Base-by-base conservation (phyloP, 225 moss, liverwort and hornwort species). In the Lunularia cruciata region DNA sequence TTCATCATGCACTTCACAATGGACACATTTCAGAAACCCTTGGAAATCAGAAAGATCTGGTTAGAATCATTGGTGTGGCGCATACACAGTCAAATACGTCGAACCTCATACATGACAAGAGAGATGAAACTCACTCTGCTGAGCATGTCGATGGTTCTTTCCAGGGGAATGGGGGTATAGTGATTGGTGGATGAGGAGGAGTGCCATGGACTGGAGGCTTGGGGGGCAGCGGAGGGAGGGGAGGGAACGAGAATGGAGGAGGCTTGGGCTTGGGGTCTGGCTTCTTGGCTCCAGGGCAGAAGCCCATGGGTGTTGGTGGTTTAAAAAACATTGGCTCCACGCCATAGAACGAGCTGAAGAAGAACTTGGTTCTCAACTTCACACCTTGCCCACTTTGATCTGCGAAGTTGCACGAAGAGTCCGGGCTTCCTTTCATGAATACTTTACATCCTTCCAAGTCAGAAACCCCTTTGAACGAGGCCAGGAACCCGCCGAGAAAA, bases 281-380 rank as follows among this genome's bases (percentile, higher is more conserved):
- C 6, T 47, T 63, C 36, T 26, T 75, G 72, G 28, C 37, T 22
- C 53, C 81, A 16, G 56, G 91, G 40, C 92, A 92, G 71, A 89
- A 86, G 0, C 68, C 75, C 79, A 70, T 63, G 8, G 89, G 86
- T 40, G 68, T 48, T 4, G 84, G 26, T 9, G 92, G 92, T 40
- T 69, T 83, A 84, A 81, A 92, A 55, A 87, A 89, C 11, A 92
- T 75, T 2, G 92, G 84, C 70, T 83, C 87, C 37, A 83, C 72
- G 2, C 22, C 62, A 57, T 92, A 92, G 76, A 92, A 67, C 2
- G 92, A 75, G 69, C 76, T 76, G 74, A 79, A 81, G 46, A 92
- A 73, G 36, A 92, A 79, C 79, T 87, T 92, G 43, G 89, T 81
- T 66, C 86, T 92, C 46, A 92, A 53, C 43, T 54, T 63, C 39